Conservation (phyloP, 306 rosid genomes). For the Alnus rubra region DNA sequence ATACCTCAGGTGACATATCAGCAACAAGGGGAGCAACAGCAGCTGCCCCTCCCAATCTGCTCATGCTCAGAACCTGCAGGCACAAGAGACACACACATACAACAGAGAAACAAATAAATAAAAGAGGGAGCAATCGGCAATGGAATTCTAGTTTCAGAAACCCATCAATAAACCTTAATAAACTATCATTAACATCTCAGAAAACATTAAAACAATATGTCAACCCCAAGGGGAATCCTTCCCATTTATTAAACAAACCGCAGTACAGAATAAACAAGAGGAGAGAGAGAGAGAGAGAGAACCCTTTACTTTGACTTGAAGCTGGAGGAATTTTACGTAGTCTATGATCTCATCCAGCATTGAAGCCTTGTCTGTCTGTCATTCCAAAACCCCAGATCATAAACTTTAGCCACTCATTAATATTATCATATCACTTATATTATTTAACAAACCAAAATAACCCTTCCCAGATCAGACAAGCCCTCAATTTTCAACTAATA, state of each 20-base stretch:
- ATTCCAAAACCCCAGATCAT: slow-evolving; percentile 37
- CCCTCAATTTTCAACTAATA: too few species aligned
- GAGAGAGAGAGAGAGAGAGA: slow-evolving; percentile 5
- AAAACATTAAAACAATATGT: slow-evolving; percentile 19
- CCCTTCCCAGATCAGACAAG: not conserved
- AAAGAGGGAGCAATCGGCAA: not conserved
- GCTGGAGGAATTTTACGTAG: slow-evolving; percentile 93
- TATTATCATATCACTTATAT: not conserved
- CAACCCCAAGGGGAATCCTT: slow-evolving; percentile 30
- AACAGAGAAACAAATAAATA: not conserved
- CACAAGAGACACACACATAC: not conserved
- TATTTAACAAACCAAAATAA: not conserved
- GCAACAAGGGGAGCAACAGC: slow-evolving; percentile 89
- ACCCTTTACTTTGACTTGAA: slow-evolving; percentile 87
- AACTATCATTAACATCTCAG: not conserved
- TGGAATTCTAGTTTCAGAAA: not conserved
- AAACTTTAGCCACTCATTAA: not conserved
- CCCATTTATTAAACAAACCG: not conserved
- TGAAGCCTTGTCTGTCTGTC: slow-evolving; percentile 98
- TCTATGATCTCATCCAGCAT: slow-evolving; percentile 99
- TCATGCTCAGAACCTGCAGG: slow-evolving; percentile 92
- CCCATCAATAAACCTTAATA: not conserved
- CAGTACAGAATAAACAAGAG: slow-evolving; percentile 1
- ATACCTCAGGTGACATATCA: slow-evolving; percentile 79
- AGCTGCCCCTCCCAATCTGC: slow-evolving; percentile 96